Evolutionary conservation across 345 rosid genomes (phyloP).

Genomic region (Alliaria petiolata): DNA sequence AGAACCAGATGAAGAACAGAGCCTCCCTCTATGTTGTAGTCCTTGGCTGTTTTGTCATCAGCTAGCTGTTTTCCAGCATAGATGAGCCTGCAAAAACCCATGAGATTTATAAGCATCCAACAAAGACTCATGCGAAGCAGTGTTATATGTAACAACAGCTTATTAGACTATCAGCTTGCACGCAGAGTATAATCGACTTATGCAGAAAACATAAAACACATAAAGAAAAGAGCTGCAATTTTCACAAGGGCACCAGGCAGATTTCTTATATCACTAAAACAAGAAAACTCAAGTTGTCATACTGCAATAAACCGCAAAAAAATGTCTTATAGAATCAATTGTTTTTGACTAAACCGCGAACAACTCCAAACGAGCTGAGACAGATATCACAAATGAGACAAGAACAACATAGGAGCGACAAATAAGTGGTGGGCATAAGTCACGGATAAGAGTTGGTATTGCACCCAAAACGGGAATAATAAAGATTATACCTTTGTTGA

Average conservation of each 20-base stretch:
- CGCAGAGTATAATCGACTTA: background rate
- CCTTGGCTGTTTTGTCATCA: slow-evolving; percentile 87
- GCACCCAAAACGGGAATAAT: background rate
- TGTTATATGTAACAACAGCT: background rate
- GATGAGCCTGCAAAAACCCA: slow-evolving; percentile 51
- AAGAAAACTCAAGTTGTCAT: background rate
- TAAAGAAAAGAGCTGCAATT: background rate
- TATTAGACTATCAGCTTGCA: background rate
- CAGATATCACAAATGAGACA: too few species aligned
- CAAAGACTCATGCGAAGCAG: background rate
- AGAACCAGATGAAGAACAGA: slow-evolving; percentile 98
- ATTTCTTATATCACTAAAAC: background rate
- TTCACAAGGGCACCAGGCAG: background rate
- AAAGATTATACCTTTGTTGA: slow-evolving; percentile 66
- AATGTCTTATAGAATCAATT: too few species aligned
- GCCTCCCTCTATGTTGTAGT: slow-evolving; percentile 90
- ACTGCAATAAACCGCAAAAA: too few species aligned
- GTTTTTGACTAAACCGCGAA: too few species aligned
- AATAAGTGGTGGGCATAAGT: background rate
- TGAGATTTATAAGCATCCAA: background rate
- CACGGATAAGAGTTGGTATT: background rate
- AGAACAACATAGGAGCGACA: background rate
- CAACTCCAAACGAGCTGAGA: too few species aligned
- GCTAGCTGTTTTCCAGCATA: slow-evolving; percentile 92
- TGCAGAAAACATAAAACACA: background rate